Base-by-base conservation (phyloP, 108 stramenopile genomes). In the Cyclostephanos invisitatus region DNA sequence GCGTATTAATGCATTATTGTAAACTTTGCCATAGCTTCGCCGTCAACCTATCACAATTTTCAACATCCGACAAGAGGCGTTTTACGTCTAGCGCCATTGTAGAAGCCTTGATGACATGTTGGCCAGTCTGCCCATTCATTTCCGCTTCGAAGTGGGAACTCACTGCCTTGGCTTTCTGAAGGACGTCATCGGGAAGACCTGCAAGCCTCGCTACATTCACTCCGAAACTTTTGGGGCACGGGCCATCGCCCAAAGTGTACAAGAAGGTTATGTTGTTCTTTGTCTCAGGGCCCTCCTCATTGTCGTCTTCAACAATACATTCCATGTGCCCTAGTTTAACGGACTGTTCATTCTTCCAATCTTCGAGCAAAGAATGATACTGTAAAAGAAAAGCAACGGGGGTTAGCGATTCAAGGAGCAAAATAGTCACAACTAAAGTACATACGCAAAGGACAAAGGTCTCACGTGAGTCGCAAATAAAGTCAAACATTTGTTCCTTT, bases 141-240 rank as follows among this genome's bases (percentile, higher is more conserved):
- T 94, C 89, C 37, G 80, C 80, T 68, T 96, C 94, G 73, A 98
- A 97, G 3, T 72, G 82, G 20, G 72, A 73, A 68, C 90, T 89
- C 44, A 91, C 80, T 24, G 74, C 72, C 62, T 86, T 88, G 11
- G 97, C 98, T 47, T 86, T 89, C 11, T 64, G 60, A 22, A 98
- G 72, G 25, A 99, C 96, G 70, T 94, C 94, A 46, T 94, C 82
- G 0, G 99, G 98, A n/a, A 99, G 87, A 28, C 87, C 87, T 0
- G 99, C 99, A 20, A 99, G 86, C 40, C 96, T 83, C 2, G 99
- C 99, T 17, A 99, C 98, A 72, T 99, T 99, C 59, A 99, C 93
- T n/a, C 99, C 99, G 73, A 98, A 98, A 44, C 89, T 91, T 70
- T 96, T 97, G 14, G 98, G 98, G 65, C 95, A 97, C 7, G 93